phyloP scores from a whole-genome alignment of 257 asterid species.

The Nicotiana sylvestris region DNA sequence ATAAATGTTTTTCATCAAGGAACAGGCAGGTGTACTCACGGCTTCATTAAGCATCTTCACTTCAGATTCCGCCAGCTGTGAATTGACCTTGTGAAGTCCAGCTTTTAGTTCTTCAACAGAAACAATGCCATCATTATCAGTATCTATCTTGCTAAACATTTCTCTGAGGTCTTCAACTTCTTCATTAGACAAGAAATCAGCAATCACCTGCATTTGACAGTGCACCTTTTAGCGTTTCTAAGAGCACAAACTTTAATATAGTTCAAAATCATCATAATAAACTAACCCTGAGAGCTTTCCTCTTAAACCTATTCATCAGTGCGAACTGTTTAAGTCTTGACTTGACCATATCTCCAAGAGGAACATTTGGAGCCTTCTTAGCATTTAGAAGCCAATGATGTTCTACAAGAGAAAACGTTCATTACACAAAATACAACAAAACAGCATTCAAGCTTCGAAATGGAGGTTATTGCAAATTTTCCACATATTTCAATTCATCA shows the following conservation, averaged over 20 bases:
- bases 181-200: slow-evolving; percentile 89
- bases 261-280: slow-evolving; percentile 10
- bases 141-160: slow-evolving; percentile 72
- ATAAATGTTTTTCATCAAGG: not conserved
- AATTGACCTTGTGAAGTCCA: slow-evolving; percentile 58
- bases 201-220: slow-evolving; percentile 63
- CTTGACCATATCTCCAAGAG: slow-evolving; percentile 93
- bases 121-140: slow-evolving; percentile 78
- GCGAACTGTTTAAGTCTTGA: slow-evolving; percentile 92
- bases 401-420: slow-evolving; percentile 33
- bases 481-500: not conserved
- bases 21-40: slow-evolving; percentile 39
- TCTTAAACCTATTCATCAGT: slow-evolving; percentile 88
- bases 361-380: slow-evolving; percentile 88
- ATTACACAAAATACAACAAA: slow-evolving; percentile 13
- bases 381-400: slow-evolving; percentile 93
- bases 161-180: slow-evolving; percentile 91
- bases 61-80: slow-evolving; percentile 73
- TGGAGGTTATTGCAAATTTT: not conserved
- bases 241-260: not conserved
- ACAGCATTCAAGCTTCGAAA: not conserved
- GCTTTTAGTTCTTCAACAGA: slow-evolving; percentile 71
- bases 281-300: slow-evolving; percentile 91
- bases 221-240: slow-evolving; percentile 17
- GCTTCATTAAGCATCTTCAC: slow-evolving; percentile 82